Conservation (phyloP, 345 rosid species). For the Citrus inodora region DNA sequence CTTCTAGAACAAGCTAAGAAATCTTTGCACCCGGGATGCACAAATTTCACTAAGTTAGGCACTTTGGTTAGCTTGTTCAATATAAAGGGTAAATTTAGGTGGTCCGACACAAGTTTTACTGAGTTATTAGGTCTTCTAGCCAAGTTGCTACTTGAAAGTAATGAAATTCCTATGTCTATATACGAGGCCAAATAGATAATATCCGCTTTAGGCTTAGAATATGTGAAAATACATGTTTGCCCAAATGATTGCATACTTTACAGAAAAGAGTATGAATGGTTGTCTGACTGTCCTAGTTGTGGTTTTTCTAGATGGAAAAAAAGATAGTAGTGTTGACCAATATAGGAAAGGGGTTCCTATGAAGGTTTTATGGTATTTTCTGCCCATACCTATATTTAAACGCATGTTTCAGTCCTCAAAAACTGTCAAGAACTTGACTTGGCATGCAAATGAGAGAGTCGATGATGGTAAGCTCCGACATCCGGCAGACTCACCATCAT, state of each 20-base stretch:
- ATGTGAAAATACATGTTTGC: no score
- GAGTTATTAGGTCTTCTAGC: no score
- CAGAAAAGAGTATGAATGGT: background rate
- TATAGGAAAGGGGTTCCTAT: background rate
- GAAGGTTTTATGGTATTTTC: background rate
- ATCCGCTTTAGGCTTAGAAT: no score
- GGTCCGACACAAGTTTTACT: no score
- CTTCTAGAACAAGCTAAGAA: no score
- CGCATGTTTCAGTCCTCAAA: background rate
- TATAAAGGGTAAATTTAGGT: no score
- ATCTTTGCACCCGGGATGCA: no score
- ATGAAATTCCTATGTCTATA: no score
- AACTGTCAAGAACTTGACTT: background rate
- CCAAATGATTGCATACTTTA: background rate
- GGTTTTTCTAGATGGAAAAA: background rate
- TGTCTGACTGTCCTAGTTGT: background rate
- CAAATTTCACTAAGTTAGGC: no score
- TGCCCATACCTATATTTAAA: background rate
- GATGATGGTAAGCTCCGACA: background rate
- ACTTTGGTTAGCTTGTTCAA: no score
- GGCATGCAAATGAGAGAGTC: background rate
- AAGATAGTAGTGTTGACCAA: background rate
- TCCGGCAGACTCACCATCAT: background rate
- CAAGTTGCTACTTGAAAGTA: no score
- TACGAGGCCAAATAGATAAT: no score